Conservation (phyloP, 768 basidiomycete species). For the Cytidiella melzeri region DNA sequence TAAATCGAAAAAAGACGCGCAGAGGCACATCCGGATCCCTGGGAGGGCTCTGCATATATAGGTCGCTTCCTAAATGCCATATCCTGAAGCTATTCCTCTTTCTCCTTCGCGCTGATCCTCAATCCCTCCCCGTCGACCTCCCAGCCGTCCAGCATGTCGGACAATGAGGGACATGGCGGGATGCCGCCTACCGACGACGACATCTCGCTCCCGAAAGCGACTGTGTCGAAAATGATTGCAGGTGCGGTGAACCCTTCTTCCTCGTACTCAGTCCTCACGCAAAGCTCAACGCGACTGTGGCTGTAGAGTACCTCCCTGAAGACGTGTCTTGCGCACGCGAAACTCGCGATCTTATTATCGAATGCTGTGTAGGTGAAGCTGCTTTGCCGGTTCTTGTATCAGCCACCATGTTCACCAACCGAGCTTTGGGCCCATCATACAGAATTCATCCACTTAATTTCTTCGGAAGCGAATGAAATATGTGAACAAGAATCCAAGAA, state of each 20-base stretch:
- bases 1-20: slow-evolving; percentile 17
- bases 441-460: slow-evolving; percentile 99
- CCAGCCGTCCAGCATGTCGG: slow-evolving; percentile 69
- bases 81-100: too few relatives aligned
- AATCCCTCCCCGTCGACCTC: background rate
- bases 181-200: slow-evolving; percentile 79
- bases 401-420: background rate
- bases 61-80: slow-evolving; percentile 9
- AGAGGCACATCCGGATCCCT: slow-evolving; percentile 2
- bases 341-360: slow-evolving; percentile 93
- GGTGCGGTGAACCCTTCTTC: slow-evolving; percentile 40
- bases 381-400: background rate
- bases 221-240: slow-evolving; percentile 93
- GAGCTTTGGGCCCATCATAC: slow-evolving; percentile 5
- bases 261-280: slow-evolving; percentile 3
- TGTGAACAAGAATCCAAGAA: slow-evolving; percentile 98
- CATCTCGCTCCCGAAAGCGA: slow-evolving; percentile 92
- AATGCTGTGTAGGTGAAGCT: slow-evolving; percentile 96
- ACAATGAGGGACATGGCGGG: slow-evolving; percentile 73
- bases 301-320: slow-evolving; percentile 77
- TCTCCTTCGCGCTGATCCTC: background rate
- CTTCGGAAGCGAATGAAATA: slow-evolving; percentile 95
- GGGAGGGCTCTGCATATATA: slow-evolving; percentile 21
- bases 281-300: slow-evolving; percentile 7
- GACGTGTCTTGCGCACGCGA: slow-evolving; percentile 92